Evolutionary conservation across 2,329 filamentous ascomycete species (phyloP), one percentile per base, ranked within the genome.

Genomic region (Ciborinia camelliae): DNA sequence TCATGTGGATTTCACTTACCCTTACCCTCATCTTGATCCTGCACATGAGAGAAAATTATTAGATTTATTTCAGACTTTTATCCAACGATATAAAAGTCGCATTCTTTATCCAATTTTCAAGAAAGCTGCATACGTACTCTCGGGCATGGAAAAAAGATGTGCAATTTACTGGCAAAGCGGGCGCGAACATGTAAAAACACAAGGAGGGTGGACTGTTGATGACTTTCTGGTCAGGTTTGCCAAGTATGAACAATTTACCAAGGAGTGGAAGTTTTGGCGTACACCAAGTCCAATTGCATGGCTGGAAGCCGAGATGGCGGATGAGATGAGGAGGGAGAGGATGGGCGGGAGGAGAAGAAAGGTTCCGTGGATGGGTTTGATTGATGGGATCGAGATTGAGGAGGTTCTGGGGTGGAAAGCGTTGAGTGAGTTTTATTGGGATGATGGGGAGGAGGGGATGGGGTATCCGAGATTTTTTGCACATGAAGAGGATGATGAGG

Each of bases 291-390:
- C 54, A 20, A 15, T 45, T 15, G n/a, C 7, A 14, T 58, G 54
- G 39, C n/a, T 58, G 7, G 54, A 58, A 26, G 39, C 28, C 4
- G 39, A 58, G 54, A 2, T 58, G 41, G 28, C 3, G 8, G 54
- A 58, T 58, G 54, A 58, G 41, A 2, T 32, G 28, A 35, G 28
- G 41, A 32, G 54, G 8, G 54, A 58, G 54, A 47, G 12, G n/a
- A 18, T 47, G 54, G 54, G 54, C 2, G 10, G 12, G 1, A 32
- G 39, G 39, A 45, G 39, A 9, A 35, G 54, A 23, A 45, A 6
- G 8, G 10, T 43, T 0, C 54, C 54, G 39, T 58, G 12, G 54
- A 58, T 45, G 54, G 39, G 39, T 18, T 32, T 58, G 39, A 14
- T 58, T 18, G 39, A 58, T 12, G 39, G 39, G 4, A 39, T 32